Evolutionary conservation across 2,329 filamentous ascomycete genomes (phyloP).

Genomic region (Fusarium equiseti): DNA sequence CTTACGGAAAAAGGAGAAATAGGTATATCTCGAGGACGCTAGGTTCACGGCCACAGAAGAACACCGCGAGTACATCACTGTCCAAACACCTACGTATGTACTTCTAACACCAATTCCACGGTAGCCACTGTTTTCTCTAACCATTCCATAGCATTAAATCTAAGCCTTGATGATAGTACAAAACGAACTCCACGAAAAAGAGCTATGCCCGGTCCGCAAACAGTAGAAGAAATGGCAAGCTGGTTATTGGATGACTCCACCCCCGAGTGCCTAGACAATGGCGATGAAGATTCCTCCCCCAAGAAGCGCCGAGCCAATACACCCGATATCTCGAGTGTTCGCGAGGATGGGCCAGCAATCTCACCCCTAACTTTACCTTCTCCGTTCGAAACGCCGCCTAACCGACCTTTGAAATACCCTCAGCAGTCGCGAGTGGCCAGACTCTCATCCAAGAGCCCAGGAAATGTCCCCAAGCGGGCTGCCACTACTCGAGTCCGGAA

Average conservation of each 20-base stretch:
- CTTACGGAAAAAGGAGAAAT: conserved; percentile 50
- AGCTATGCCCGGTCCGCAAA: conserved; percentile 9
- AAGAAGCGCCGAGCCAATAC: conserved; percentile 21
- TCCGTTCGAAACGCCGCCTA: conserved; percentile 13
- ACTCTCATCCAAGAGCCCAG: conserved; percentile 7
- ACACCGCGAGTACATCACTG: conserved; percentile 27
- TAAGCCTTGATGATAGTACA: conserved; percentile 3
- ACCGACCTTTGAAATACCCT: not conserved
- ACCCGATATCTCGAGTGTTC: not conserved
- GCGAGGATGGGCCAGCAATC: not conserved
- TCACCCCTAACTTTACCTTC: conserved; percentile 28
- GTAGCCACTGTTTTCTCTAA: not conserved
- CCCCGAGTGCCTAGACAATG: conserved; percentile 11
- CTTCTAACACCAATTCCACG: not conserved
- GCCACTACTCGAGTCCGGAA: conserved; percentile 22
- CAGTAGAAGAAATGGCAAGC: conserved; percentile 49
- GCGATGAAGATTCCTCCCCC: conserved; percentile 3
- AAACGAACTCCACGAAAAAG: conserved; percentile 27
- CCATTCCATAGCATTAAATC: not conserved
- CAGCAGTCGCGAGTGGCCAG: conserved; percentile 26
- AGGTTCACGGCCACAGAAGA: conserved; percentile 46
- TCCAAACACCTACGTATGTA: conserved; percentile 37
- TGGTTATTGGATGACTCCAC: conserved; percentile 47
- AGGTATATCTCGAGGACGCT: conserved; percentile 47
- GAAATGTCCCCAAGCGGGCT: conserved; percentile 27